phyloP scores from a whole-genome alignment of 768 basidiomycete species.

The Cubamyces sp. region DNA sequence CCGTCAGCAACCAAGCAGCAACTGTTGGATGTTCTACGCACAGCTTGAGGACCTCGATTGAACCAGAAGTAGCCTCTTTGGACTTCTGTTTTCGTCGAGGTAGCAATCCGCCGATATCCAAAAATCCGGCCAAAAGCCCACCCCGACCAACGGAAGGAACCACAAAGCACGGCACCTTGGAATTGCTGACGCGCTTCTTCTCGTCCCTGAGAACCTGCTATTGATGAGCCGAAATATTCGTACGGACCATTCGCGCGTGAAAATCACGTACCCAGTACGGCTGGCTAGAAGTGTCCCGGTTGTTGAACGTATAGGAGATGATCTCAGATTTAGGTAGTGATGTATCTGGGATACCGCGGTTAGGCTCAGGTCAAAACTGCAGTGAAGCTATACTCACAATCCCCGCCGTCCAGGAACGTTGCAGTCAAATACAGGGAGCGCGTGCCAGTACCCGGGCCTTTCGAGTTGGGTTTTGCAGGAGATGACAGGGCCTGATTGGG shows the following conservation, averaged over 20 bases:
- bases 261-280: conserved; percentile 46
- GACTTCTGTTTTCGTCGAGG: conserved; percentile 36
- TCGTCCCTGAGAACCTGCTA: conserved; percentile 18
- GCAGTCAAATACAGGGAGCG: conserved; percentile 53
- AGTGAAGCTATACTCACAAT: conserved; percentile 49
- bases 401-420: conserved; percentile 60
- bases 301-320: conserved; percentile 35
- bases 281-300: conserved; percentile 19
- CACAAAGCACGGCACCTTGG: conserved; percentile 51
- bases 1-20: neutral
- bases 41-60: conserved; percentile 56
- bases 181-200: conserved; percentile 43
- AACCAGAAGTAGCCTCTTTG: conserved; percentile 52
- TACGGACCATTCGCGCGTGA: too few relatives aligned
- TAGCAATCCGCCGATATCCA: conserved; percentile 50
- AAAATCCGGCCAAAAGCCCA: conserved; percentile 49
- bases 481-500: conserved; percentile 28
- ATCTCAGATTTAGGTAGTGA: conserved; percentile 43
- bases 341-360: conserved; percentile 31
- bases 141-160: conserved; percentile 41
- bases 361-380: neutral
- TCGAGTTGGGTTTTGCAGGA: conserved; percentile 31
- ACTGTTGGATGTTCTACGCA: conserved; percentile 36
- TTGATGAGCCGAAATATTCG: neutral
- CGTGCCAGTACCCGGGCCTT: conserved; percentile 22